Conservation (phyloP, 2,329 filamentous ascomycete species). For the Colletotrichum horii region DNA sequence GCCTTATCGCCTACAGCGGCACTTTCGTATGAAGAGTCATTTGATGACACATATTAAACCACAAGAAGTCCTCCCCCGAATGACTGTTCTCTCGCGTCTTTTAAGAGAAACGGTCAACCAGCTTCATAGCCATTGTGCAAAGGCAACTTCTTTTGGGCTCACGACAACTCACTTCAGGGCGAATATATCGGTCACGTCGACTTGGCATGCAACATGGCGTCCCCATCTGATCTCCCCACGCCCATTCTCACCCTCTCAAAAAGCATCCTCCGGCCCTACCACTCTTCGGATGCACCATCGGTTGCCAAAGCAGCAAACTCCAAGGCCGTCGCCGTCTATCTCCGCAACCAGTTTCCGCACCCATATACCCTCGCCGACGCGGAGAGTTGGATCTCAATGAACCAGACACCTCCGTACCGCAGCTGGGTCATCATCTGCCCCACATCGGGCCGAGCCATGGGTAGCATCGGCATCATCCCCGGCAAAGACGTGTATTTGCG, state of each 20-base stretch:
- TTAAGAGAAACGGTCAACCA: accelerated
- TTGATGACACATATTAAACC: not conserved
- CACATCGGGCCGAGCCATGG: constrained; percentile 29
- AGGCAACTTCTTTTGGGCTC: accelerated
- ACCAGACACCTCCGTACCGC: not conserved
- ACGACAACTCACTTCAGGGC: not conserved
- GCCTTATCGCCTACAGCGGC: not conserved
- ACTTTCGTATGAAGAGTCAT: not conserved
- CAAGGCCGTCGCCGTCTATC: constrained; percentile 36
- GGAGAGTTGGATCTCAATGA: constrained; percentile 37
- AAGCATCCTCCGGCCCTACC: constrained; percentile 44
- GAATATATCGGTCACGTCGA: not conserved
- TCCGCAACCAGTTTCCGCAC: constrained; percentile 50
- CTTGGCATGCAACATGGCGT: not conserved
- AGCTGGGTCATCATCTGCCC: constrained; percentile 11
- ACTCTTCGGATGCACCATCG: constrained; percentile 40
- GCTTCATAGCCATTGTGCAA: accelerated
- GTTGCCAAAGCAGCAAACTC: constrained; percentile 42
- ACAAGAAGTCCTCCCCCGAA: not conserved
- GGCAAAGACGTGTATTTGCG: constrained; percentile 43
- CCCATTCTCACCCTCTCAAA: constrained; percentile 7
- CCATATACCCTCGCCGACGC: constrained; percentile 50
- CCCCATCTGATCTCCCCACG: not conserved
- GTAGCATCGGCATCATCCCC: constrained; percentile 45
- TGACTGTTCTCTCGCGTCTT: not conserved